phyloP scores from a whole-genome alignment of 2,329 filamentous ascomycete species.

The Chrysoporthe austroafricana region DNA sequence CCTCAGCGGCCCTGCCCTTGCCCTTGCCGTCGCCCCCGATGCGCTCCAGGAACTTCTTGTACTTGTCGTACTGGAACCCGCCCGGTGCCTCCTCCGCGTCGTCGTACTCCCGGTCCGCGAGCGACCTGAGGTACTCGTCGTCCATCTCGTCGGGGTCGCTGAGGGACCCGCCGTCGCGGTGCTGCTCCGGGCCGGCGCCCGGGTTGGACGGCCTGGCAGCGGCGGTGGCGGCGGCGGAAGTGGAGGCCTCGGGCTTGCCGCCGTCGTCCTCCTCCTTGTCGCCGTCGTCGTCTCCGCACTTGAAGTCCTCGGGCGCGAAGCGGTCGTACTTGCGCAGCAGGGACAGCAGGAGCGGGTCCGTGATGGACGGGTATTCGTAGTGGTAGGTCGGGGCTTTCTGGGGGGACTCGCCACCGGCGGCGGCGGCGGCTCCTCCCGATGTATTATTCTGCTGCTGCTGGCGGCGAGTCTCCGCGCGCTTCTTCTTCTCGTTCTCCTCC shows the following conservation, averaged over 20 bases:
- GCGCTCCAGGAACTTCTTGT: conserved; percentile 16
- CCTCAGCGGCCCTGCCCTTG: background rate
- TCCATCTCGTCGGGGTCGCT: conserved; percentile 1
- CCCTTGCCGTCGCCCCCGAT: conserved; percentile 11
- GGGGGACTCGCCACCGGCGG: background rate
- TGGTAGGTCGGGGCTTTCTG: background rate
- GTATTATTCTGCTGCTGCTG: background rate
- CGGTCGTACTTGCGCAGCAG: conserved; percentile 22
- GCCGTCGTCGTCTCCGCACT: background rate
- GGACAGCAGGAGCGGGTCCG: conserved; percentile 14
- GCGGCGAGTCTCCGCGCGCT: background rate
- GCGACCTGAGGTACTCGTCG: conserved; percentile 25
- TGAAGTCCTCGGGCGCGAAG: conserved; percentile 9
- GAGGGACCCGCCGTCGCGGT: background rate
- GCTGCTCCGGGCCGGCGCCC: no score
- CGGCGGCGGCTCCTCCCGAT: no score
- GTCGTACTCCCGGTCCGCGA: conserved; percentile 26
- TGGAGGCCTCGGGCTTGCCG: background rate
- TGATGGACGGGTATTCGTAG: conserved; percentile 21
- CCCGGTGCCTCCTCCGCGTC: conserved; percentile 12
- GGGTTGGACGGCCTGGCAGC: no score
- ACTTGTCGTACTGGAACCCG: conserved; percentile 16
- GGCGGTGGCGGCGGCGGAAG: no score
- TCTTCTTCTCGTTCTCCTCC: background rate
- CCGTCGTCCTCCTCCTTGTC: background rate